Percentiles rank a stretch among this genome's conserved stretches.
phyloP scores from a whole-genome alignment of 1,284 basidiomycete genomes.

The Anthracocystis walkeri region DNA sequence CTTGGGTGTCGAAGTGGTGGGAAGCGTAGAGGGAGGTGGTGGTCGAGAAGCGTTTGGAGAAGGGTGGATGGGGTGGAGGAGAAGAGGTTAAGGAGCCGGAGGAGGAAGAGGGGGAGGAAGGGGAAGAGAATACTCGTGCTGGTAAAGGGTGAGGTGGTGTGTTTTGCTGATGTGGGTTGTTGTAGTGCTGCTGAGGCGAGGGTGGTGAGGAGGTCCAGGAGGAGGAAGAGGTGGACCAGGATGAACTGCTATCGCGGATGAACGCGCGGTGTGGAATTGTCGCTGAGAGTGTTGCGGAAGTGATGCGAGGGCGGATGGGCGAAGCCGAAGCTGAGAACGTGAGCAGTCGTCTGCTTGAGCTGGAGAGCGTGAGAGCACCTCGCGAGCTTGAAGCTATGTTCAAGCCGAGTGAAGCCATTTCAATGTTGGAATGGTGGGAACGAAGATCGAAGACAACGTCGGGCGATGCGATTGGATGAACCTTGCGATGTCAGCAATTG shows the following conservation, averaged over 20 bases:
- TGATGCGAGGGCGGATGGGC: conserved; percentile 15
- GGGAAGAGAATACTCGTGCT: conserved; percentile 28
- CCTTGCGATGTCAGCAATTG: background rate
- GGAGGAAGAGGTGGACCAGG: conserved; percentile 30
- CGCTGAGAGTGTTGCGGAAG: background rate
- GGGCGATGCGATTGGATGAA: background rate
- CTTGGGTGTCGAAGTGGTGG: conserved; percentile 67
- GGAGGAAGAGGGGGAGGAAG: conserved; percentile 16
- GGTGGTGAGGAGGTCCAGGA: conserved; percentile 33
- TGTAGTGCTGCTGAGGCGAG: conserved; percentile 5
- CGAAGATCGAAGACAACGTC: too few relatives aligned
- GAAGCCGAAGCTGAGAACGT: conserved; percentile 8
- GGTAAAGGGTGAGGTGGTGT: conserved; percentile 28
- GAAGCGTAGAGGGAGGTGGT: conserved; percentile 33
- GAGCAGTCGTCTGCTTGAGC: conserved; percentile 7
- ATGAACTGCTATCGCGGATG: conserved; percentile 31
- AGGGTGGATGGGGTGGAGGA: conserved; percentile 14
- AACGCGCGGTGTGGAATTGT: conserved; percentile 18
- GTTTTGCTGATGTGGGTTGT: conserved; percentile 4
- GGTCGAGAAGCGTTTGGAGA: conserved; percentile 43
- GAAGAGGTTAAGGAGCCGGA: conserved; percentile 17
- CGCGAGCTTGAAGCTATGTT: conserved; percentile 31
- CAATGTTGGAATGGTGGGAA: background rate
- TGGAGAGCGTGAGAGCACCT: conserved; percentile 8
- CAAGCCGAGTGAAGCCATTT: conserved; percentile 30